Conservation (phyloP, 2,329 filamentous ascomycete genomes). For the Colletotrichum limetticola region DNA sequence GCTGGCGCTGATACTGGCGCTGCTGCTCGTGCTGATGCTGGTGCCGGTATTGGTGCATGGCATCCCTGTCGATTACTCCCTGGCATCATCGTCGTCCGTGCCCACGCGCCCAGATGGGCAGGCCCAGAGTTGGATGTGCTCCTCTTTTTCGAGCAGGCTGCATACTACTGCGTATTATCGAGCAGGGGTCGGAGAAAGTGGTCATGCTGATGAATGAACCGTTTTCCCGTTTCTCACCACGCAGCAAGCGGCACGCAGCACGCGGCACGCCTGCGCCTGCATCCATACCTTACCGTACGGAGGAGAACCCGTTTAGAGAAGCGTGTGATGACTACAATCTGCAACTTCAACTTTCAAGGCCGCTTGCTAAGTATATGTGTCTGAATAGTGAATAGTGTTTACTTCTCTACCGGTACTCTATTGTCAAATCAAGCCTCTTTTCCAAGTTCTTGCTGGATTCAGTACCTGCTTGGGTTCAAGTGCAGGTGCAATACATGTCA, state of each 20-base stretch:
- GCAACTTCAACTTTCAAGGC: too few species aligned
- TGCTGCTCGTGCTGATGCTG: background rate
- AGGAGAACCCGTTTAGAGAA: background rate
- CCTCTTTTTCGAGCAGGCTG: conserved; percentile 18
- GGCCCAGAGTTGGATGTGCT: conserved; percentile 9
- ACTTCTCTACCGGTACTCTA: background rate
- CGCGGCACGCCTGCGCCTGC: background rate
- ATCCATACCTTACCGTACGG: background rate
- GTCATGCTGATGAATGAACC: conserved; percentile 15
- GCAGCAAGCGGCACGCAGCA: too few species aligned
- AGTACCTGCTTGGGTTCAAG: too few species aligned
- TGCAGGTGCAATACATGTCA: too few species aligned
- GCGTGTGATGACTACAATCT: background rate
- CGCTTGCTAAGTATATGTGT: too few species aligned
- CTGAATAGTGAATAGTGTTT: too few species aligned
- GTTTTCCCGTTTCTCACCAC: conserved; percentile 1
- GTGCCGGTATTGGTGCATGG: background rate
- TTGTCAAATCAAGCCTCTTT: background rate
- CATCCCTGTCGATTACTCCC: conserved; percentile 9
- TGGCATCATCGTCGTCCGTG: conserved; percentile 19
- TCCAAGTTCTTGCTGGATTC: too few species aligned
- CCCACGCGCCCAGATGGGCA: conserved; percentile 13
- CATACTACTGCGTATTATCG: conserved; percentile 13
- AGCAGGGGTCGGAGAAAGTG: background rate
- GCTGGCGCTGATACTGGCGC: background rate